These are phyloP conservation scores for Kazachstania psychrophila DNA, from an alignment of 805 yeast species.

Conservation along the genomic window DNA sequence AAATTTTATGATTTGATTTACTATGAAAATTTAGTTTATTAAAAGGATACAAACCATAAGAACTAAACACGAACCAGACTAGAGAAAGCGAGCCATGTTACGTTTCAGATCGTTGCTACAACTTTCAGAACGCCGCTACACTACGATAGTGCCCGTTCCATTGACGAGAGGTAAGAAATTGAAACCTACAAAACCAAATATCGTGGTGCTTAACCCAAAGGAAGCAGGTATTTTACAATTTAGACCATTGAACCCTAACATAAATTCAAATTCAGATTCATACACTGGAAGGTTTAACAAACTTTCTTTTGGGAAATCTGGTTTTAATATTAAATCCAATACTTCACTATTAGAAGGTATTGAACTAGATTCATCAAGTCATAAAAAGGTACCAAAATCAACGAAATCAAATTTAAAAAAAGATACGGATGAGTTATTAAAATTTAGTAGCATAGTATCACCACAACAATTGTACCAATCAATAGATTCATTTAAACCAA, in stretches of 20 bases:
- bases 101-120: too few relatives aligned
- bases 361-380: conserved; percentile 9
- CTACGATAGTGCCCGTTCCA: neutral
- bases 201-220: conserved; percentile 22
- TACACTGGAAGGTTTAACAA: too few relatives aligned
- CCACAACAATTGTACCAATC: conserved; percentile 22
- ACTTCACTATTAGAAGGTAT: conserved; percentile 25
- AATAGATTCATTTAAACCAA: conserved; percentile 23
- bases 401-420: neutral
- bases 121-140: too few relatives aligned
- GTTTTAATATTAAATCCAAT: neutral
- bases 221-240: conserved; percentile 15
- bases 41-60: too few relatives aligned
- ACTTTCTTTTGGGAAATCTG: too few relatives aligned
- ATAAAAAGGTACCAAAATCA: neutral
- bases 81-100: too few relatives aligned
- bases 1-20: too few relatives aligned
- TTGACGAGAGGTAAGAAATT: conserved; percentile 21
- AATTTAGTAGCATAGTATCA: conserved; percentile 19
- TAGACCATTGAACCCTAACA: neutral
- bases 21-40: too few relatives aligned
- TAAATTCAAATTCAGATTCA: too few relatives aligned
- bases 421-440: conserved; percentile 13
- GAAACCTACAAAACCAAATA: conserved; percentile 21
- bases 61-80: too few relatives aligned